Evolutionary conservation across 139 green algal species (phyloP), one percentile per base, ranked within the genome.

Genomic region (Chlorella vulgaris): DNA sequence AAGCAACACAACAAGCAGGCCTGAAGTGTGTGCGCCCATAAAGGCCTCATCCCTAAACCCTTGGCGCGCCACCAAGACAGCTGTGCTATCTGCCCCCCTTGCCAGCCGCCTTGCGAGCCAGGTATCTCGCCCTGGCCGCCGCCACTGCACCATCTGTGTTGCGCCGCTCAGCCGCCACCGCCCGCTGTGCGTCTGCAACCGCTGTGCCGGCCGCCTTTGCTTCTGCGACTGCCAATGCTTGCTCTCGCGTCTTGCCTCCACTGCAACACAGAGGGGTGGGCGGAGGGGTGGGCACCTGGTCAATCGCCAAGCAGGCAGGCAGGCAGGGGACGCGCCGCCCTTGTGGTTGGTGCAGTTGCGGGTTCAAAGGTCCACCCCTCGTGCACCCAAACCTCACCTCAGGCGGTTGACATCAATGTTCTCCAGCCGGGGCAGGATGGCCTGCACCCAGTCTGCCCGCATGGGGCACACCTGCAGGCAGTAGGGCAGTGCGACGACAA

Each of bases 401-500:
- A 97, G 92, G 33, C 89, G 84, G 42, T 88, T 65, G 29, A 97
- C 90, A 74, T 98, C 92, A 7, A 94, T 85, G 38, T 87, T 86
- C 10, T 87, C 82, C 31, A 97, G 69, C 74, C 90, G 90, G 53
- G 87, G 85, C 61, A 97, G 80, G n/a, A 98, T 58, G 4, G 75
- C 65, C 35, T 88, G 76, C 42, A 97, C 91, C 91, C 92, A 98
- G 22, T 87, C 73, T 2, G 76, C 85, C 31, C 92, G 88, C 1
- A 96, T 92, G 21, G 91, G 86, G 77, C 94, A 98, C 51, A 97
- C 94, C 92, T 95, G 89, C 76, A 61, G 7, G 7, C n/a, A 62
- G 31, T 28, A 38, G 4, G 35, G 43, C 47, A 58, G 13, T 24
- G 10, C 47, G 15, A 58, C 10, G 47, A 58, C 10, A 58, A 42